Evolutionary conservation across 2,329 filamentous ascomycete species (phyloP).

Genomic region (Cytospora mali): DNA sequence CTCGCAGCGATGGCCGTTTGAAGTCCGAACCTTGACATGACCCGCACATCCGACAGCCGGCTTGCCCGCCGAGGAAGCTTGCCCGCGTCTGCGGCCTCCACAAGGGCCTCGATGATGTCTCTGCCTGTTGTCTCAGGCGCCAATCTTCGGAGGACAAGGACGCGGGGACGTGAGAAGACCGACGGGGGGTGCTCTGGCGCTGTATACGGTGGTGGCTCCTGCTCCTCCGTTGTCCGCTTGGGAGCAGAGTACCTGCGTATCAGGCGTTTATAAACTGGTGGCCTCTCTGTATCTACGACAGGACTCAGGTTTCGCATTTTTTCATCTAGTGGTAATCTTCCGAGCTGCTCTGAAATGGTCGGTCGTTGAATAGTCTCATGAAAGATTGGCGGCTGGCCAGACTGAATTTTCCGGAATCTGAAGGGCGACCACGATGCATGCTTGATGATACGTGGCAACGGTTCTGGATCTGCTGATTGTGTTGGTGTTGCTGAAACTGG

Average conservation of each 20-base stretch:
- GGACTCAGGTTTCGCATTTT: too few species aligned
- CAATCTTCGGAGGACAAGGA: not conserved
- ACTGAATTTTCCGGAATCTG: not conserved
- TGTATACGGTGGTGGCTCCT: too few species aligned
- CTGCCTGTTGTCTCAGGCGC: not conserved
- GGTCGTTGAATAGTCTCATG: too few species aligned
- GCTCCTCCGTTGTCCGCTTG: too few species aligned
- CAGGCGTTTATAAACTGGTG: too few species aligned
- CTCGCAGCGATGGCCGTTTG: not conserved
- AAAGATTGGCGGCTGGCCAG: not conserved
- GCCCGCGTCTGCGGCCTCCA: not conserved
- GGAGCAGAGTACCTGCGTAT: not conserved
- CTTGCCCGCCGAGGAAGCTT: not conserved
- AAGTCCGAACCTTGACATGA: not conserved
- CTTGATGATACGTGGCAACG: not conserved
- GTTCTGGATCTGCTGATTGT: not conserved
- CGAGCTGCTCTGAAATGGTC: not conserved
- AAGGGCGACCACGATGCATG: too few species aligned
- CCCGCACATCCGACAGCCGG: not conserved
- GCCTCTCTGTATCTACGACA: not conserved
- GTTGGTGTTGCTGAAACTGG: not conserved
- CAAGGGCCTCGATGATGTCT: conserved; percentile 8
- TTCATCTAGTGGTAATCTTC: not conserved
- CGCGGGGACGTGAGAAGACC: not conserved
- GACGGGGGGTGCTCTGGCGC: not conserved